phyloP scores from a whole-genome alignment of 495 filamentous ascomycete genomes.

The Friedmanniomyces endolithicus region DNA sequence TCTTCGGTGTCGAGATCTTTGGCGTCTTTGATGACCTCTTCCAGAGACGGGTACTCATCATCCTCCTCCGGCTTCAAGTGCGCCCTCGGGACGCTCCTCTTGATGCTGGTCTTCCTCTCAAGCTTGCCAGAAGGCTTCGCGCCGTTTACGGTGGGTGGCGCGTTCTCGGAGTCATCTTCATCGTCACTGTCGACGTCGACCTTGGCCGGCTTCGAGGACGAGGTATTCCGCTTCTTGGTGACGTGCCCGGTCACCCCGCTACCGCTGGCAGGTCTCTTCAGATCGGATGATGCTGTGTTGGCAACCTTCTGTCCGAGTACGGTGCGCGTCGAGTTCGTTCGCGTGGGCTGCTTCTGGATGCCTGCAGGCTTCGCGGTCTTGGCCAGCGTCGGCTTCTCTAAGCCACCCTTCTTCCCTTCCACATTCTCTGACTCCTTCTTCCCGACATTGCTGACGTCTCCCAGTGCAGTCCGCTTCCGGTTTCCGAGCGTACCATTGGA shows the following conservation, averaged over 20 bases:
- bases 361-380: conserved; percentile 66
- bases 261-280: conserved; percentile 61
- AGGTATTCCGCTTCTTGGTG: conserved; percentile 49
- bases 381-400: conserved; percentile 44
- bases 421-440: conserved; percentile 46
- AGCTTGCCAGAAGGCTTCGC: conserved; percentile 12
- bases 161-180: conserved; percentile 44
- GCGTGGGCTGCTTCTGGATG: conserved; percentile 56
- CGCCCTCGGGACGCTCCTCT: conserved; percentile 1
- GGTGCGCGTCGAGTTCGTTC: conserved; percentile 51
- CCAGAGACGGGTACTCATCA: conserved; percentile 35
- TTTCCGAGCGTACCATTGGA: conserved; percentile 34
- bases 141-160: conserved; percentile 41
- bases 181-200: conserved; percentile 47
- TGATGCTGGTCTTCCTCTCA: conserved; percentile 18
- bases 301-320: conserved; percentile 50
- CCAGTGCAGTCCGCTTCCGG: conserved; percentile 41
- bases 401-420: conserved; percentile 60
- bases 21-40: conserved; percentile 34
- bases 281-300: conserved; percentile 38
- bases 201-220: conserved; percentile 37
- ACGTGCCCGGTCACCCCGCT: conserved; percentile 48
- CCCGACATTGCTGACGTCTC: conserved; percentile 88
- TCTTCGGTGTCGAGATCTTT: conserved; percentile 74
- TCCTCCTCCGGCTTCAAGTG: conserved; percentile 26